Evolutionary conservation across 805 yeast genomes (phyloP), one percentile per base, ranked within the genome.

Genomic region (Wickerhamiella kurtzmanii): DNA sequence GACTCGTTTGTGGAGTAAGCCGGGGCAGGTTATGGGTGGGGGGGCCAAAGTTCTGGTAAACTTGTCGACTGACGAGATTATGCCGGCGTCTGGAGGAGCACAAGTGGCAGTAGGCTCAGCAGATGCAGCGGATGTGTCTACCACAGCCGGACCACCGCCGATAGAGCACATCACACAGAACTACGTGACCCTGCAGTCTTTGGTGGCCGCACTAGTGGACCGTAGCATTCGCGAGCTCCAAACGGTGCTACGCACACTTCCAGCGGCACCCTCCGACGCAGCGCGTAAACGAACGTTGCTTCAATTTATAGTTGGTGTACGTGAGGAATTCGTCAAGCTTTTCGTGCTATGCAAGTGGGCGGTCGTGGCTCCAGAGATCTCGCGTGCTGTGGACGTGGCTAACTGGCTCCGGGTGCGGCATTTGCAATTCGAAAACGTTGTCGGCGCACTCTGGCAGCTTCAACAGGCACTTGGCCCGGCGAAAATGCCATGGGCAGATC

Each of bases 271-370:
- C 17, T 64, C 73, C 13, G 88, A 84, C 52, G 67, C 72, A 18
- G 65, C 67, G 3, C 77, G 83, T 52, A 89, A 89, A 66, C 74
- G 76, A 50, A 71, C 72, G 44, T 74, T 92, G 46, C 64, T 92
- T 37, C 76, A 80, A 32, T 64, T 82, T 48, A 69, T 92, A 19
- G 81, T 89, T 2, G 68, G 71, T 35, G 65, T 88, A 25, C 73
- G 97, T 48, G 87, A 85, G 58, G 92, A 88, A 56, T 86, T 81
- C 59, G 75, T 88, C 50, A 79, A 89, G 61, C 62, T 88, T 2
- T 87, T 85, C 55, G 95, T 94, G 2, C 65, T 92, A 37, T 75
- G 82, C 45, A 88, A 89, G 64, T 92, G 99, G 99, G 76, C 87
- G 2, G 73, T 76, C 11, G 80, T 77, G 32, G 72, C 88, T 3